Conservation (phyloP, 768 basidiomycete species). For the Galerina marginata region DNA sequence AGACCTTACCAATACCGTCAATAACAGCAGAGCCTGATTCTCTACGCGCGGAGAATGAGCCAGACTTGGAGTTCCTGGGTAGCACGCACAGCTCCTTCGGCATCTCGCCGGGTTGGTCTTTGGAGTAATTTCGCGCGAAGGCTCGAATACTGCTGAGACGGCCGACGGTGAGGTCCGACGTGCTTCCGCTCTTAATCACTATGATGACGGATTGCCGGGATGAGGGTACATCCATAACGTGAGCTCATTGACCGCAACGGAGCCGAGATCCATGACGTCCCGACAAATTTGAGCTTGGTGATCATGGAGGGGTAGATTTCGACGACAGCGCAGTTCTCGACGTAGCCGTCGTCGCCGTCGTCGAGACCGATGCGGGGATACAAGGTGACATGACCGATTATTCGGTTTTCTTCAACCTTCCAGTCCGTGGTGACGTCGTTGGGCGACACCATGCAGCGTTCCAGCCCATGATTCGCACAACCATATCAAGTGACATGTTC, state of each 20-base stretch:
- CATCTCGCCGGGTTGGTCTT: conserved; percentile 4
- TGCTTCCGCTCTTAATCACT: conserved; percentile 40
- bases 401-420: conserved; percentile 21
- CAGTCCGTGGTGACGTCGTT: conserved; percentile 30
- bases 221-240: conserved; percentile 22
- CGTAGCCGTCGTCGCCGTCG: conserved; percentile 18
- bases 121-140: conserved; percentile 25
- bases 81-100: conserved; percentile 38
- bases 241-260: background rate
- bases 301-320: conserved; percentile 29
- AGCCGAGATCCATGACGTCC: conserved; percentile 35
- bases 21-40: conserved; percentile 46
- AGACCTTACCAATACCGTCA: conserved; percentile 36
- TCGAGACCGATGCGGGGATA: conserved; percentile 30
- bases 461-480: too few relatives aligned
- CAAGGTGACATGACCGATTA: conserved; percentile 33
- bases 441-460: background rate
- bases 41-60: conserved; percentile 38
- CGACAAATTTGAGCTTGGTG: conserved; percentile 22
- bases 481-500: too few relatives aligned
- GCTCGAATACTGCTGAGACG: conserved; percentile 31
- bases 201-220: conserved; percentile 24
- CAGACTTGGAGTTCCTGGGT: conserved; percentile 9
- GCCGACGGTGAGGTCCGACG: conserved; percentile 36
- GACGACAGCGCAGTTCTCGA: conserved; percentile 31